Evolutionary conservation across 768 basidiomycete species (phyloP).

Genomic region (Roridomyces roridus): DNA sequence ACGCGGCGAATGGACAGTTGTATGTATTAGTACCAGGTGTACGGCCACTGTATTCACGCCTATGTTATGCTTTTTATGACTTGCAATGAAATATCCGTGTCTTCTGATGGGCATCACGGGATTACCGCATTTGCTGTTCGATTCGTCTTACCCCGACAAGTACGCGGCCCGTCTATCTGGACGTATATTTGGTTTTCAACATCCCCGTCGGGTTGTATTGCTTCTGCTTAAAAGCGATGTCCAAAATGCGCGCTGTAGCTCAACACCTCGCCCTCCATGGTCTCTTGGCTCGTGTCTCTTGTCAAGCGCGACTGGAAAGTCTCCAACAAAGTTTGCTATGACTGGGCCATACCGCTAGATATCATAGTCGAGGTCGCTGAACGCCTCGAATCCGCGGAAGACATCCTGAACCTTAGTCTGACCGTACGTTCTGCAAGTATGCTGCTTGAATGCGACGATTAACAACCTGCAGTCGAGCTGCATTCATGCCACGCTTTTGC

Average conservation of each 20-base stretch:
- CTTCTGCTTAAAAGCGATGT: too few relatives aligned
- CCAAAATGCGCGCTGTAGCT: too few relatives aligned
- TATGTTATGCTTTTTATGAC: constrained; percentile 2
- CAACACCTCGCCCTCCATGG: constrained; percentile 11
- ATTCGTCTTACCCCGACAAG: too few relatives aligned
- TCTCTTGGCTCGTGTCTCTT: constrained; percentile 15
- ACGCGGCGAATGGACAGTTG: constrained; percentile 6
- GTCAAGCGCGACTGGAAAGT: constrained; percentile 12
- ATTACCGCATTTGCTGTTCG: too few relatives aligned
- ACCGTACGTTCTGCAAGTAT: constrained; percentile 11
- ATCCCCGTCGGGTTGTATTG: too few relatives aligned
- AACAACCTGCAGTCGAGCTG: constrained; percentile 17
- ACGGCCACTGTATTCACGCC: constrained; percentile 22
- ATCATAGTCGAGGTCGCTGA: constrained; percentile 24
- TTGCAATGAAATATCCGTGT: too few relatives aligned
- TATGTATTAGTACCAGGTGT: constrained; percentile 35
- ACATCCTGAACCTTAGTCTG: constrained; percentile 18
- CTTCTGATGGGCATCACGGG: too few relatives aligned
- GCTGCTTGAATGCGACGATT: too few relatives aligned
- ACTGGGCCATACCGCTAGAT: constrained; percentile 19
- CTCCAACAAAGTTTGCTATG: neutral
- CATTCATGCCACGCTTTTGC: constrained; percentile 23
- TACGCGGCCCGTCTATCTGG: too few relatives aligned
- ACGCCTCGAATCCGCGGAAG: constrained; percentile 8
- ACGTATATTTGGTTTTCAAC: too few relatives aligned